Evolutionary conservation across 164 flowering plant species (phyloP), one percentile per base, ranked within the genome.

Genomic region (Brasenia schreberi): DNA sequence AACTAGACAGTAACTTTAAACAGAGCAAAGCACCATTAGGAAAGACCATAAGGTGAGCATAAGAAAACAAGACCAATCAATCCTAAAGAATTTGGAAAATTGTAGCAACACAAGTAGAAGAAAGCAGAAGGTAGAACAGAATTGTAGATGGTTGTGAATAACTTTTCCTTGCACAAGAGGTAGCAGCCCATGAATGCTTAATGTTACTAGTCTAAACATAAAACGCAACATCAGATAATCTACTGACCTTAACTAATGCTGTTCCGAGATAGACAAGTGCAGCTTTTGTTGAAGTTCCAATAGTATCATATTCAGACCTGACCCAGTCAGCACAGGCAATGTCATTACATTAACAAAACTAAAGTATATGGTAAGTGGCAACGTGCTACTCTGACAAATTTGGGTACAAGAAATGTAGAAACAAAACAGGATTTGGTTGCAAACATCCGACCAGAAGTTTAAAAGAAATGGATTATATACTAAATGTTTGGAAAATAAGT

Each of bases 221-320:
- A 60, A 5, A 9, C 33, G 27, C 19, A n/a, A 18, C 19, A 49
- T 7, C 17, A 62, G 27, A 16, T 56, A 12, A 23, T 7, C 49
- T 39, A 70, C 80, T 1, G 66, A 94, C 96, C 98, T 92, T 92
- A 12, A 92, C 87, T 58, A 94, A 71, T 61, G 96, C 92, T 17
- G 99, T 89, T 60, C 76, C 85, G 18, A 92, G 92, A 77, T 89
- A 94, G 80, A 94, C 99, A 71, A 87, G 69, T 62, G 97, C 89
- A 17, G 99, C 80, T 76, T 88, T 94, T 33, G 88, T 69, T 19
- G 94, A 94, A 60, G 99, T 91, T 33, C 99, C 96, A 58, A 94
- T 65, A 3, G 99, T 94, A 73, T 94, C 99, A 74, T 94, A 94
- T 79, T 91, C 99, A 0, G 97, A 94, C 73, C 98, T 94, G 95